Evolutionary conservation across 345 rosid species (phyloP).

Genomic region (Brassica incana): DNA sequence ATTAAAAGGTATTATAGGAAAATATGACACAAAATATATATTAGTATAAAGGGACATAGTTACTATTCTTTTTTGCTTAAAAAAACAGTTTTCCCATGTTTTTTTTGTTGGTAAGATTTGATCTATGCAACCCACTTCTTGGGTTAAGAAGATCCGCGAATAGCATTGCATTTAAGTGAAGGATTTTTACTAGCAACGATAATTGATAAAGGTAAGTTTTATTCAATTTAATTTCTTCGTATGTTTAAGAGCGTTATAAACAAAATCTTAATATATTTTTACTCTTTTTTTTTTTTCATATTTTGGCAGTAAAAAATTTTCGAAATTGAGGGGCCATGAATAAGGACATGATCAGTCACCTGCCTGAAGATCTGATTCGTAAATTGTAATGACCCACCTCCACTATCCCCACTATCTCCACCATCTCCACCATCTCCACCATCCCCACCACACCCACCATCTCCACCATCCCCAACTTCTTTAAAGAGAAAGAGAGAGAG

Average conservation of each 20-base stretch:
- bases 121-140: not conserved
- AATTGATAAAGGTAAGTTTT: not conserved
- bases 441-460: no score
- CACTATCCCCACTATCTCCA: no score
- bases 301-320: not conserved
- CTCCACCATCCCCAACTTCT: no score
- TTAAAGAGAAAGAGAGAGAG: no score
- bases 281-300: not conserved
- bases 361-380: not conserved
- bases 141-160: not conserved
- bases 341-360: not conserved
- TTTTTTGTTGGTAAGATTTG: not conserved
- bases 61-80: no score
- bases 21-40: no score
- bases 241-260: no score
- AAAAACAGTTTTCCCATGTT: no score
- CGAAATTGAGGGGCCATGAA: not conserved
- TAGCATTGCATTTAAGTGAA: not conserved
- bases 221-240: not conserved
- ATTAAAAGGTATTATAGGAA: no score
- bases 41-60: no score
- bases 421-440: no score
- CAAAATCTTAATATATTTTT: not conserved
- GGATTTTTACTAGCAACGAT: not conserved
- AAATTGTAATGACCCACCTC: no score